A percentile compares a stretch with the other conserved stretches of the same genome.
Evolutionary conservation across 371 early-diverging fungal species (phyloP).

Genomic region (Zopfochytrium polystomum): DNA sequence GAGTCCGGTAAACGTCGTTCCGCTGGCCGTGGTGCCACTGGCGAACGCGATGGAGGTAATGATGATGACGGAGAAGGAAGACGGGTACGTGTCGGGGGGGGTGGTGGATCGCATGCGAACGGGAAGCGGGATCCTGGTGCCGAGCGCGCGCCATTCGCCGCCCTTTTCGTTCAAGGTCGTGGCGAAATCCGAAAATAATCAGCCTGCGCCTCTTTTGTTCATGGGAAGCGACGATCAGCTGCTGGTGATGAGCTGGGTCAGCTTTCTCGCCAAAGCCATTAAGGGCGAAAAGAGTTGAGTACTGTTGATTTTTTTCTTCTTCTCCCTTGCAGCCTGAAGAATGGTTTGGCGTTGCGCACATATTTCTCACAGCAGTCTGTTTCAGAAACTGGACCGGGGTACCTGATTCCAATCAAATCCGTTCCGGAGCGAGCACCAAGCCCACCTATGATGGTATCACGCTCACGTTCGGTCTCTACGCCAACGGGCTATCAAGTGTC

Average conservation of each 20-base stretch:
- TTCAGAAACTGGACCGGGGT: constrained; percentile 4
- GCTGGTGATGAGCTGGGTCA: constrained; percentile 1
- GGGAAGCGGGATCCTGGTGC: too few species aligned
- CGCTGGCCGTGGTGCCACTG: constrained; percentile 5
- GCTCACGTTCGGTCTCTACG: too few species aligned
- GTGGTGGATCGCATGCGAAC: neutral
- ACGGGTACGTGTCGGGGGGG: neutral
- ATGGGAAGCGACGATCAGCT: neutral
- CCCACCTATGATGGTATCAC: too few species aligned
- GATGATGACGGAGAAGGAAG: neutral
- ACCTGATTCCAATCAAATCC: constrained; percentile 3
- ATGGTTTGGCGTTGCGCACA: neutral
- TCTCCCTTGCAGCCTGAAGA: too few species aligned
- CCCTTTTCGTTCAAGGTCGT: too few species aligned
- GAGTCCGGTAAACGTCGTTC: neutral
- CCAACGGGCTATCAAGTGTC: too few species aligned
- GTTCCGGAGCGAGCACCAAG: too few species aligned
- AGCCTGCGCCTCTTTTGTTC: neutral
- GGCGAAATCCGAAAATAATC: neutral
- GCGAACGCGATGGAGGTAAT: neutral
- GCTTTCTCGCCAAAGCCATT: neutral
- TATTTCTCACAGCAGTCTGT: neutral
- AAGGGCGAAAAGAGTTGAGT: neutral
- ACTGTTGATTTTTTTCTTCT: neutral
- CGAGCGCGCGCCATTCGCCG: neutral